These are phyloP conservation scores for Globisporangium heterothallicum DNA, from an alignment of 352 stramenopile genomes.

Conservation along the genomic window DNA sequence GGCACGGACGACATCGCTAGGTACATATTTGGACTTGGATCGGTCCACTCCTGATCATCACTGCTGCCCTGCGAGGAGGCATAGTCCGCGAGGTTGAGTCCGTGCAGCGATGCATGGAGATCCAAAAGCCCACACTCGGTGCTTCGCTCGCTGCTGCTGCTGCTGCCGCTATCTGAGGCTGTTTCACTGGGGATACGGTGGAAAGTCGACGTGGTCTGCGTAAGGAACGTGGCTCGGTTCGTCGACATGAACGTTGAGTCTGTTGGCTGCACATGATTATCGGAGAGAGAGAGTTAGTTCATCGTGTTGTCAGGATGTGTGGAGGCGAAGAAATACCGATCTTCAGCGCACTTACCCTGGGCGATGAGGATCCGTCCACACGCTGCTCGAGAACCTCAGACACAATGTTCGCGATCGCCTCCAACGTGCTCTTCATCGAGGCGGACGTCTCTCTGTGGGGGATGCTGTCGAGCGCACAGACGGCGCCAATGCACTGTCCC, in stretches of 20 bases:
- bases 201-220: constrained; percentile 3
- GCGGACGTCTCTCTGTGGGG: constrained; percentile 42
- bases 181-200: constrained; percentile 5
- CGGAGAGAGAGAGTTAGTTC: background rate
- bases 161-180: constrained; percentile 14
- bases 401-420: constrained; percentile 75
- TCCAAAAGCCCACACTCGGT: constrained; percentile 15
- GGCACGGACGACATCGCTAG: constrained; percentile 28
- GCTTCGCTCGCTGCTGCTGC: constrained; percentile 12
- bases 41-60: constrained; percentile 14
- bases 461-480: constrained; percentile 55
- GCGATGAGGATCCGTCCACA: constrained; percentile 18
- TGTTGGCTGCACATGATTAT: constrained; percentile 9
- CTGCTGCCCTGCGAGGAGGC: constrained; percentile 12
- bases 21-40: constrained; percentile 24
- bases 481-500: constrained; percentile 56
- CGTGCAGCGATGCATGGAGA: constrained; percentile 24
- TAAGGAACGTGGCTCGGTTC: no score
- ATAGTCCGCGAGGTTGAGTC: constrained; percentile 21
- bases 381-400: constrained; percentile 77
- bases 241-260: constrained; percentile 9
- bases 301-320: background rate
- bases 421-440: constrained; percentile 63
- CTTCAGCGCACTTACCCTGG: constrained; percentile 4
- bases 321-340: constrained; percentile 6